A percentile compares a stretch with the other conserved stretches of the same genome.
Conservation (phyloP, 345 rosid species). For the Gossypium mustelinum region DNA sequence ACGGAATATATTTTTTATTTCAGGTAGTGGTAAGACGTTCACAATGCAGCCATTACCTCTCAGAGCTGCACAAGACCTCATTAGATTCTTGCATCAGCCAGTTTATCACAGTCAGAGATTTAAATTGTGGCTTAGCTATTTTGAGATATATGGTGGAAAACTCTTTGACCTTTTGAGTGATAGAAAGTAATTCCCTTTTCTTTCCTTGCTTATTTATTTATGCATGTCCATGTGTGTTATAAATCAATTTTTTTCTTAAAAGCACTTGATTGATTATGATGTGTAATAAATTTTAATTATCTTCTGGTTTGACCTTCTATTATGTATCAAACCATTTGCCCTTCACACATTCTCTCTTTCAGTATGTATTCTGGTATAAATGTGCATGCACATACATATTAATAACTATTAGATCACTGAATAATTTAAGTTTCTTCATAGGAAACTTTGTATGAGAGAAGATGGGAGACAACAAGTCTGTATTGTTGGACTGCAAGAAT, state of each 20-base stretch:
- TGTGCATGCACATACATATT: constrained; percentile 3
- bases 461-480: constrained; percentile 99
- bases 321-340: not conserved
- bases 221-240: not conserved
- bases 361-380: not conserved
- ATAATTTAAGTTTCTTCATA: constrained; percentile 23
- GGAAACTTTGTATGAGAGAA: constrained; percentile 99
- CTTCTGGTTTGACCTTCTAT: not conserved
- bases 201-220: not conserved
- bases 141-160: constrained; percentile 98
- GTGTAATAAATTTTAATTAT: constrained; percentile 4
- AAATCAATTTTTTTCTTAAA: not conserved
- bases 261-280: not conserved
- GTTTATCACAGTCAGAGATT: constrained; percentile 74
- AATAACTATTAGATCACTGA: constrained; percentile 11
- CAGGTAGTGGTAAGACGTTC: constrained; percentile 19
- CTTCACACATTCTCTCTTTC: not conserved
- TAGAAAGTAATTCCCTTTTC: constrained; percentile 52
- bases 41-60: constrained; percentile 45
- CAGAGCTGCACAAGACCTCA: constrained; percentile 78
- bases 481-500: constrained; percentile 97
- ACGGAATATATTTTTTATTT: constrained; percentile 16
- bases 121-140: constrained; percentile 93
- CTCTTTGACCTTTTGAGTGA: constrained; percentile 88
- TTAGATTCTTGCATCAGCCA: constrained; percentile 84